Base-by-base conservation (phyloP, 2,329 filamentous ascomycete genomes). In the Talaromyces sp. region DNA sequence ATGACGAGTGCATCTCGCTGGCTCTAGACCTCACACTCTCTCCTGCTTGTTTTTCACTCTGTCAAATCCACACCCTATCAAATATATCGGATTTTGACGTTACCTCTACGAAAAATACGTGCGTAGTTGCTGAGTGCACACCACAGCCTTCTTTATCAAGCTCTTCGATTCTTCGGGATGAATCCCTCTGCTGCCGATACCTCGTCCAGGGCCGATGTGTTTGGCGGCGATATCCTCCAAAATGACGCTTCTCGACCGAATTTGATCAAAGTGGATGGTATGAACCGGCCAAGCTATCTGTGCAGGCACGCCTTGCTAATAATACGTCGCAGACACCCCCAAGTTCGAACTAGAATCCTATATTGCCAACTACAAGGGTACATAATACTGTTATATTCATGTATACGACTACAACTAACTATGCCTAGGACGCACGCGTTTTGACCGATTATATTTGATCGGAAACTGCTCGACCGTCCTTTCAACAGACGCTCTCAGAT, bases 311-410 rank as follows among this genome's bases (percentile, higher is more conserved):
- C 4, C 13, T 26, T 26, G 26, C 17, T 59, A 17, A 26, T 61
- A n/a, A 41, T 50, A 17, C 1, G 9, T 21, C 10, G 10, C 32
- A 93, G 90, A 91, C 54, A 77, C 84, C 7, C 93, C 93, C 10
- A 96, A 93, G 71, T 88, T 98, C 67, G 95, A 98, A 69, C 84
- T 99, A 49, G 91, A 97, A 63, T 85, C 89, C 41, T 98, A 97
- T 75, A 89, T 96, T 55, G 83, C 88, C 66, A 96, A 97, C 71
- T 99, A 98, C 76, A 83, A 81, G 72, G 91, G 93, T 93, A 77
- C 51, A 19, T 32, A 26, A 17, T 43, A 51, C 11, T 24, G 1
- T 11, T 4, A 46, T 13, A 10, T 46, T n/a, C n/a, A 6, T 14
- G 31, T 31, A 26, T 54, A 61, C 6, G 58, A 21, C 27, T 50